phyloP scores from a whole-genome alignment of 1,284 basidiomycete species.

The Cutaneotrichosporon spelunceum region DNA sequence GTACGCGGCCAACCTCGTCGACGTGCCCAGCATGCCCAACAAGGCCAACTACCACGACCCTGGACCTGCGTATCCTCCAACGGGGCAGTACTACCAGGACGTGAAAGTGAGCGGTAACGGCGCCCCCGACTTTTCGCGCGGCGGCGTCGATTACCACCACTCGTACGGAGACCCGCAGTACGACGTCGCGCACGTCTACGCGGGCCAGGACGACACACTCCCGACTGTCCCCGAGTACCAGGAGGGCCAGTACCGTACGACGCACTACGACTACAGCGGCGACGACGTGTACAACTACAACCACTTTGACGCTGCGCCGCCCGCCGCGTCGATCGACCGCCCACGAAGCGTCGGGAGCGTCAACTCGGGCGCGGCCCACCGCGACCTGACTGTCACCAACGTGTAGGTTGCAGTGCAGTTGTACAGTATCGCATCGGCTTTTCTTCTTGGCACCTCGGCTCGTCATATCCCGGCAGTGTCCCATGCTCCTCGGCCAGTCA shows the following conservation, averaged over 20 bases:
- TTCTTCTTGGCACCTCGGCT: too few relatives aligned
- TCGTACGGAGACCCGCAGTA: slow-evolving; percentile 44
- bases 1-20: slow-evolving; percentile 40
- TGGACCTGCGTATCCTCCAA: slow-evolving; percentile 18
- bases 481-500: too few relatives aligned
- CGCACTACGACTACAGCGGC: slow-evolving; percentile 6
- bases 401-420: background rate
- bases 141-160: slow-evolving; percentile 15
- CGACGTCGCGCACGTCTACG: slow-evolving; percentile 24
- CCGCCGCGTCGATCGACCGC: background rate
- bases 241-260: slow-evolving; percentile 1
- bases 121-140: slow-evolving; percentile 13
- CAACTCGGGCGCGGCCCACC: background rate
- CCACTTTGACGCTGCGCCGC: background rate
- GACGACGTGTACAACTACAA: slow-evolving; percentile 12
- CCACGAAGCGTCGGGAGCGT: slow-evolving; percentile 7
- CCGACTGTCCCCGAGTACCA: slow-evolving; percentile 3
- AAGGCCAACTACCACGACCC: slow-evolving; percentile 5
- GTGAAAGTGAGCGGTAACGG: slow-evolving; percentile 3
- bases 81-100: slow-evolving; percentile 12
- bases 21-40: slow-evolving; percentile 19
- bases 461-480: background rate
- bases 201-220: slow-evolving; percentile 4
- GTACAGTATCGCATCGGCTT: background rate
- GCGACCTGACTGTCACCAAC: slow-evolving; percentile 12